A percentile compares a stretch with the other conserved stretches of the same genome.
Conservation (phyloP, 164 flowering plant genomes). For the Amborella trichopoda region DNA sequence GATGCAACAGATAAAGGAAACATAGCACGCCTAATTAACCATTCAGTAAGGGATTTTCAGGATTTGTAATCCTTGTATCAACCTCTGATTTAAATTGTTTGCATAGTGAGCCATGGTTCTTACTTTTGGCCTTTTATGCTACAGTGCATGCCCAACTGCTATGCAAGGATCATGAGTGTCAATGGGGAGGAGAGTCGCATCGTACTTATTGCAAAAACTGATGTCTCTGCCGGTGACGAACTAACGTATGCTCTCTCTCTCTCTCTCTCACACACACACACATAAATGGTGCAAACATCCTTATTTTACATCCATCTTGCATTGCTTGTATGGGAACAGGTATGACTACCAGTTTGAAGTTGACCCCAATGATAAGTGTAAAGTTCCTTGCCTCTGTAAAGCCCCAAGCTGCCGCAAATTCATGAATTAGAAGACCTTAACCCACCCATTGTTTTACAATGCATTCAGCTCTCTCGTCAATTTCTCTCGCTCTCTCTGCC, state of each 20-base stretch:
- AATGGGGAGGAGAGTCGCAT: constrained; percentile 68
- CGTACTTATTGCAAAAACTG: constrained; percentile 84
- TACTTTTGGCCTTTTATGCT: constrained; percentile 1
- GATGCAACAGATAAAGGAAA: constrained; percentile 92
- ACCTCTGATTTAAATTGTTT: background rate
- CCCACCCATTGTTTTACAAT: background rate
- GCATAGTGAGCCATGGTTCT: background rate
- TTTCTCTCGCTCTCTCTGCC: background rate
- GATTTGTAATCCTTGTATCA: background rate
- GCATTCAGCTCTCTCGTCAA: background rate
- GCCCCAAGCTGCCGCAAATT: constrained; percentile 74
- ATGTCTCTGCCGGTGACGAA: constrained; percentile 79
- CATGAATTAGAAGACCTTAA: constrained; percentile 50
- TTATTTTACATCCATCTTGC: background rate
- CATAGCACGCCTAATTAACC: constrained; percentile 89
- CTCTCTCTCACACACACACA: background rate
- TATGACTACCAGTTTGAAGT: constrained; percentile 91
- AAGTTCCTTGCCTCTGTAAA: constrained; percentile 85
- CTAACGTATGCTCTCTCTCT: constrained; percentile 48
- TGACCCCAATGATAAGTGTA: constrained; percentile 62
- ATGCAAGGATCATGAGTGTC: constrained; percentile 88
- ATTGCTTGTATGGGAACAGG: constrained; percentile 27
- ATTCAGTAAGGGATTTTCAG: constrained; percentile 41
- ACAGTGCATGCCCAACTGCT: constrained; percentile 97
- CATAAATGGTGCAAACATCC: background rate